Conservation (phyloP, 1,284 basidiomycete genomes). For the Abortiporus biennis region DNA sequence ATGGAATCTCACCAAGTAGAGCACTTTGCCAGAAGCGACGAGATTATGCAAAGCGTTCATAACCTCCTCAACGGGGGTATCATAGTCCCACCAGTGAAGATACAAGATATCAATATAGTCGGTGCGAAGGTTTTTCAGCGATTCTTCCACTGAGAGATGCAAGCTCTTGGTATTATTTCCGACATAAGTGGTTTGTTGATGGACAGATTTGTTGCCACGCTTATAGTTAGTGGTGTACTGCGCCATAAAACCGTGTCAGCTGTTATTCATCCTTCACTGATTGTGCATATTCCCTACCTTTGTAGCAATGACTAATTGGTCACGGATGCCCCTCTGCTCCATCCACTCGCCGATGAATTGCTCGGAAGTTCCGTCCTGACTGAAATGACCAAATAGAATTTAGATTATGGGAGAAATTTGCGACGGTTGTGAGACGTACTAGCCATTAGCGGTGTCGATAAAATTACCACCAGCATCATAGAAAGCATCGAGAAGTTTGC, state of each 20-base stretch:
- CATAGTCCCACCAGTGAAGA: no score
- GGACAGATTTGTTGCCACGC: slow-evolving; percentile 14
- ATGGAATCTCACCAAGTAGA: slow-evolving; percentile 32
- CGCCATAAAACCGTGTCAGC: no score
- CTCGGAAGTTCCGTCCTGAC: slow-evolving; percentile 25
- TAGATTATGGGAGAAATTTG: no score
- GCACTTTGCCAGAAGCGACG: slow-evolving; percentile 35
- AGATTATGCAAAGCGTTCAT: no score
- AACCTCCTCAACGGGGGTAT: slow-evolving; percentile 39
- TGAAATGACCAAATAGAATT: no score
- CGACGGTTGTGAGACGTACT: no score
- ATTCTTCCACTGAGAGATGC: slow-evolving; percentile 25
- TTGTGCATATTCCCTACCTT: slow-evolving; percentile 18
- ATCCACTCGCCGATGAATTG: slow-evolving; percentile 36
- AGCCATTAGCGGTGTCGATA: no score
- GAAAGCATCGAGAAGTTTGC: slow-evolving; percentile 18
- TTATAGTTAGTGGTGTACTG: slow-evolving; percentile 31
- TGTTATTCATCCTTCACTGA: no score
- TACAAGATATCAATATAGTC: no score
- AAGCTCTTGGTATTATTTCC: slow-evolving; percentile 33
- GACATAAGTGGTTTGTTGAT: slow-evolving; percentile 23
- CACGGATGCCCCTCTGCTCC: slow-evolving; percentile 30
- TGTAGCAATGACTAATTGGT: slow-evolving; percentile 39
- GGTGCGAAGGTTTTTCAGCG: slow-evolving; percentile 39
- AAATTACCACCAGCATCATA: no score